Percentiles rank a stretch among this genome's conserved stretches.
Conservation (phyloP, 1,284 basidiomycete genomes). For the Rhodotorula sp. region DNA sequence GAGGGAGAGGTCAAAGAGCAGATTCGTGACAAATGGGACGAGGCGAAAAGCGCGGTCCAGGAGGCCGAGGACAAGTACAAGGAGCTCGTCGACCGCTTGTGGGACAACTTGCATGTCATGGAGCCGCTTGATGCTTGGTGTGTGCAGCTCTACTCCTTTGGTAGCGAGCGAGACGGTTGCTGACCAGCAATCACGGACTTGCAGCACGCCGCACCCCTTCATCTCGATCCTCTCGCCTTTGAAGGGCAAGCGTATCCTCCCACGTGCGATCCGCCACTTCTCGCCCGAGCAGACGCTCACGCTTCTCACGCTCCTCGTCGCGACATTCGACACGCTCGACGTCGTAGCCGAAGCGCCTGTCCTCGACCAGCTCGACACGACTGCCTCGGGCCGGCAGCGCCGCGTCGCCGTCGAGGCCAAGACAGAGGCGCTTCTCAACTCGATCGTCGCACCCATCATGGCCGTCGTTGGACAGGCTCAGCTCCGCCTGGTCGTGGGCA, state of each 20-base stretch:
- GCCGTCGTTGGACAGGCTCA: slow-evolving; percentile 74
- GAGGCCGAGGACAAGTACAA: slow-evolving; percentile 61
- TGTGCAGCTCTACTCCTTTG: slow-evolving; percentile 28
- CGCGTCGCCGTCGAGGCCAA: slow-evolving; percentile 64
- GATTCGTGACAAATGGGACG: slow-evolving; percentile 15
- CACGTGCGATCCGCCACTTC: slow-evolving; percentile 84
- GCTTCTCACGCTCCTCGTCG: slow-evolving; percentile 84
- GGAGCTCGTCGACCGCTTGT: slow-evolving; percentile 68
- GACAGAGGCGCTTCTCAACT: slow-evolving; percentile 82
- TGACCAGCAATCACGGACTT: neutral
- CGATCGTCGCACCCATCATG: slow-evolving; percentile 81
- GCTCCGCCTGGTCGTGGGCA: slow-evolving; percentile 78
- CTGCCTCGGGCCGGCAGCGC: slow-evolving; percentile 18
- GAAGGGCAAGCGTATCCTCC: slow-evolving; percentile 91
- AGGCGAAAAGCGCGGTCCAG: slow-evolving; percentile 24
- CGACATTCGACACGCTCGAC: slow-evolving; percentile 90
- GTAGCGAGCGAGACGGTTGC: slow-evolving; percentile 6
- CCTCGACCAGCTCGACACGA: slow-evolving; percentile 49
- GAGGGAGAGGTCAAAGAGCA: slow-evolving; percentile 31
- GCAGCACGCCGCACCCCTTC: slow-evolving; percentile 90
- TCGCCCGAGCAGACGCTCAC: slow-evolving; percentile 76
- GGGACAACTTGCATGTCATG: slow-evolving; percentile 78
- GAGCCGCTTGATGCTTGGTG: slow-evolving; percentile 87
- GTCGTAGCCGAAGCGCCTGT: slow-evolving; percentile 70
- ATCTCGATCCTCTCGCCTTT: slow-evolving; percentile 82